Evolutionary conservation across 176 grass and related monocot species (phyloP), one percentile per base, ranked within the genome.

Genomic region (Pharus latifolius): DNA sequence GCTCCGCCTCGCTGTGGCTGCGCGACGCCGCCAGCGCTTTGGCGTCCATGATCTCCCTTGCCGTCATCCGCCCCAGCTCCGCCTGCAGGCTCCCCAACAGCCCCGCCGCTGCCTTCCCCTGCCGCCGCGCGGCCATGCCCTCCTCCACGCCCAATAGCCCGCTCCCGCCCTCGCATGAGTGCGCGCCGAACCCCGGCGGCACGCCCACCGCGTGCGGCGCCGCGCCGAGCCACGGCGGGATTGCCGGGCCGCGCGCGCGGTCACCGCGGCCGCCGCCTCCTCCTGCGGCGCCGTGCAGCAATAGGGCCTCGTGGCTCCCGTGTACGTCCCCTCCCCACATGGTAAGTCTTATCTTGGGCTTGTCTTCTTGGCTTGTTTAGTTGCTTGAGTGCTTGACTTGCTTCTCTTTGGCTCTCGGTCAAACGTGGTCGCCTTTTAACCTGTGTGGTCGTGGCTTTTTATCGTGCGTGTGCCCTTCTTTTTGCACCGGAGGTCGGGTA

Each of bases 1-100:
- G 90, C 87, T 99, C 96, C 67, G 96, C 96, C 79, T 99, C 96
- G 81, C 96, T 99, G 79, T 99, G 96, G 70, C 84, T 99, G 25
- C 88, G 84, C 3, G 96, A 99, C 7, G 96, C 96, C 15, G 96
- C 96, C 19, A 99, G 76, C 12, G 96, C 87, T 72, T 99, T 99
- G 40, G 96, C 96, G 63, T 99, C 96, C 90, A 99, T 94, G 63
- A 99, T 88, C 69, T 99, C 96, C 47, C 86, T 67, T 14, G 90
- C 84, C 17, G 86, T 94, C 76, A 94, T 83, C 71, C 87, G 78
- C 28, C 96, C 96, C 23, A 99, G 64, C 82, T 99, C 90, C 14
- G 89, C 86, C 63, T 97, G 94, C 22, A 98, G 81, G 69, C 77
- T 85, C 2, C 91, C 91, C 8, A 96, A 83, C 41, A 91, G 52